Base-by-base conservation (phyloP, 1,139 yeast species). In the Trichomonascaceae sp. region DNA sequence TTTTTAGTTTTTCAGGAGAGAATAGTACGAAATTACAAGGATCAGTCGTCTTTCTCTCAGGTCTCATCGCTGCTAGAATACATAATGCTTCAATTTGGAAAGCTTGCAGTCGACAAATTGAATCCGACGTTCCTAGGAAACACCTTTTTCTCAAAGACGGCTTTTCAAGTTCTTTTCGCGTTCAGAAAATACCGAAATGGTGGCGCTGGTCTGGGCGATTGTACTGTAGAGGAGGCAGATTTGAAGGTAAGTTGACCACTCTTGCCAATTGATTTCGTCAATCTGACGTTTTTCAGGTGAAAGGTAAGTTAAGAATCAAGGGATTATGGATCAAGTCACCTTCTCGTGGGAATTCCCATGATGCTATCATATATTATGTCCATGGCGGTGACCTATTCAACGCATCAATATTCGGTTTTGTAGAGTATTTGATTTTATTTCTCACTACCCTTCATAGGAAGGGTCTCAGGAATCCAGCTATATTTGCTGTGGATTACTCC, bases 391-490 rank as follows among this genome's bases (percentile, higher is more conserved):
- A 69, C 1, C 62, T 68, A 45, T 67, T 70, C 1, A 60, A 61
- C 17, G 57, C 64, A 10, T 63, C 68, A 7, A 72, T 72, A 1
- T 71, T 69, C 58, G 68, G 72, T 49, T 75, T 75, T 55, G 55
- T 70, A 17, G 80, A 76, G 58, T 76, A 68, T 57, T 54, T 74
- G 19, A 62, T 67, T 47, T 64, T 74, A 12, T 56, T 74, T 53
- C 70, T 74, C 39, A 68, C 70, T 7, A 61, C 71, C 17, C 65
- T 76, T 38, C 69, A 72, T 36, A 62, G 72, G 49, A 76, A 74
- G 57, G 81, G 81, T 1, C 76, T 77, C 56, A 59, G 66, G 32
- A 75, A 73, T 56, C 81, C 81, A 1, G 73, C 70, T 1, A 66
- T 75, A 3, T 73, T 74, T 52, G 69, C 75, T 3, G 58, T 71